These are phyloP conservation scores for Clitocybe nebularis DNA, from an alignment of 1,284 basidiomycete species.

Conservation along the genomic window DNA sequence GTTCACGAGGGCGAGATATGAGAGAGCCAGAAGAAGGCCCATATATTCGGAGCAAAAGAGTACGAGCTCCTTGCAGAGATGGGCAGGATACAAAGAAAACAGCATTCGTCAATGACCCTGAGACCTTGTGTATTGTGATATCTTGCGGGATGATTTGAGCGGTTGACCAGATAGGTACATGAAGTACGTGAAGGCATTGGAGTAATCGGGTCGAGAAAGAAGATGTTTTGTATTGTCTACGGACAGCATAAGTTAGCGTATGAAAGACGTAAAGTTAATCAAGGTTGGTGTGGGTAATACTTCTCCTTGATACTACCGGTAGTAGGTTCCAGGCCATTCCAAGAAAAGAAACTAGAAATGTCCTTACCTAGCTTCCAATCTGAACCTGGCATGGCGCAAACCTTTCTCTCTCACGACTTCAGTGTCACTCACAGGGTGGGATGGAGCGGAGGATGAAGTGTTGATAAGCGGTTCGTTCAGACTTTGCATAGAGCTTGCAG, in stretches of 20 bases:
- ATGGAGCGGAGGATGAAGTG: conserved; percentile 36
- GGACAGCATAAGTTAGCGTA: conserved; percentile 20
- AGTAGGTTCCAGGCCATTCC: too few relatives aligned
- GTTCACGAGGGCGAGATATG: conserved; percentile 81
- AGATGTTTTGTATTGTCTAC: conserved; percentile 63
- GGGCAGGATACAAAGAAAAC: conserved; percentile 87
- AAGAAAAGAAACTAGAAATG: conserved; percentile 19
- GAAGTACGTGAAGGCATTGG: conserved; percentile 49
- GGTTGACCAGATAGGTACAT: conserved; percentile 56
- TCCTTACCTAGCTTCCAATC: conserved; percentile 71
- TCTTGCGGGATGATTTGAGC: conserved; percentile 42
- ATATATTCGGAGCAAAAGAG: conserved; percentile 84
- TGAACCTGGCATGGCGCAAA: conserved; percentile 56
- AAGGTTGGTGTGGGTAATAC: conserved; percentile 17
- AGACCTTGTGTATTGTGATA: conserved; percentile 74
- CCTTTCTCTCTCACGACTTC: conserved; percentile 56
- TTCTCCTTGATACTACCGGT: conserved; percentile 23
- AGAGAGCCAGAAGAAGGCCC: conserved; percentile 82
- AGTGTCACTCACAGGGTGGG: conserved; percentile 36
- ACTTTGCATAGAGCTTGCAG: conserved; percentile 29
- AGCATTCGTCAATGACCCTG: conserved; percentile 89
- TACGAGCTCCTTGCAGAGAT: conserved; percentile 48
- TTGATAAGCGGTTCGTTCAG: conserved; percentile 29
- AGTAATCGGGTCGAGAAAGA: conserved; percentile 59
- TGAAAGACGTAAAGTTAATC: conserved; percentile 30